Percentiles rank a stretch among this genome's conserved stretches.
Evolutionary conservation across 768 basidiomycete species (phyloP).

Genomic region (Rhizopogon vesiculosus): DNA sequence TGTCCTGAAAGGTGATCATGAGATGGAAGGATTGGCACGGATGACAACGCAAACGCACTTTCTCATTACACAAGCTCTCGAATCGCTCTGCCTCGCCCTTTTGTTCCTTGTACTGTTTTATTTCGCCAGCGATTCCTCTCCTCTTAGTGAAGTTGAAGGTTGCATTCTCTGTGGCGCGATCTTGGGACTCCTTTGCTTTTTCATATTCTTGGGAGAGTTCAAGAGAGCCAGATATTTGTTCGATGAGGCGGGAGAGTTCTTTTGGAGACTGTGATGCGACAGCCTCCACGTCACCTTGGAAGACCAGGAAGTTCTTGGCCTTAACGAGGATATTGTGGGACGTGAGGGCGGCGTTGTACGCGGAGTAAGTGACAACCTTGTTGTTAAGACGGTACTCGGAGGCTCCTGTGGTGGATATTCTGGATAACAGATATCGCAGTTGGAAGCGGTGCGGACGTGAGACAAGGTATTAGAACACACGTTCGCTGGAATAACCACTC

Average conservation of each 20-base stretch:
- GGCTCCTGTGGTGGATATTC: conserved; percentile 81
- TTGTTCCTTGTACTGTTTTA: conserved; percentile 97
- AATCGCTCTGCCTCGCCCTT: conserved; percentile 90
- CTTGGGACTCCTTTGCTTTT: conserved; percentile 79
- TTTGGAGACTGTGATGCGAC: conserved; percentile 93
- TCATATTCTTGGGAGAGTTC: conserved; percentile 90
- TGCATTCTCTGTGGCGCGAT: conserved; percentile 89
- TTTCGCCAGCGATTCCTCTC: conserved; percentile 89
- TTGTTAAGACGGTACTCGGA: conserved; percentile 91
- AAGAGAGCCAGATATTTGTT: conserved; percentile 92
- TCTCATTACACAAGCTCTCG: conserved; percentile 68
- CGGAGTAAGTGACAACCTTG: conserved; percentile 76
- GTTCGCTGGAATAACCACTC: conserved; percentile 92
- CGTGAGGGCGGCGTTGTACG: conserved; percentile 85
- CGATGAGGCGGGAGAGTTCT: conserved; percentile 86
- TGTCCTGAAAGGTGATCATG: conserved; percentile 48
- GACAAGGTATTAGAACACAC: conserved; percentile 43
- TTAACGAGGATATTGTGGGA: conserved; percentile 95
- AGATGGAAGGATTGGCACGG: neutral
- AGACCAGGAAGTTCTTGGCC: conserved; percentile 98
- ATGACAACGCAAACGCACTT: conserved; percentile 39
- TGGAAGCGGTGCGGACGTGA: neutral
- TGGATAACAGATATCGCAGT: conserved; percentile 25
- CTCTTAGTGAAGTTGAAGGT: conserved; percentile 95
- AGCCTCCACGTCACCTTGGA: conserved; percentile 98